phyloP scores from a whole-genome alignment of 2,329 filamentous ascomycete genomes.

The Apiospora hydei region DNA sequence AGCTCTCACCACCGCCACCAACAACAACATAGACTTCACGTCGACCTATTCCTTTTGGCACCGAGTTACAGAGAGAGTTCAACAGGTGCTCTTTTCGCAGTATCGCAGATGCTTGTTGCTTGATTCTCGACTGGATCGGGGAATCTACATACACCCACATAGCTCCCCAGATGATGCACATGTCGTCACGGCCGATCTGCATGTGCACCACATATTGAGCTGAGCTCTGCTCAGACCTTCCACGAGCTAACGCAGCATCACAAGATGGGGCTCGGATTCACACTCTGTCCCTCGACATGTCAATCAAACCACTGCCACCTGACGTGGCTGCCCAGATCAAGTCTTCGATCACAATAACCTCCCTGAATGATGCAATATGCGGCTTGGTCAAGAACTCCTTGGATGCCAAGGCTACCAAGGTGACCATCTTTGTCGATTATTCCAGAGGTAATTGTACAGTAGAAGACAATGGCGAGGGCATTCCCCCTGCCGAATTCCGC shows the following conservation, averaged over 20 bases:
- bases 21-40: background rate
- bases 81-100: background rate
- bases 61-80: background rate
- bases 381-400: slow-evolving; percentile 84
- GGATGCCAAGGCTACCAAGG: slow-evolving; percentile 75
- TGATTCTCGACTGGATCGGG: background rate
- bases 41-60: background rate
- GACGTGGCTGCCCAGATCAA: slow-evolving; percentile 80
- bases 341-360: slow-evolving; percentile 82
- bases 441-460: slow-evolving; percentile 77
- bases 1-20: background rate
- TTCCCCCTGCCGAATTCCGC: slow-evolving; percentile 75
- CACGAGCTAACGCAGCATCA: background rate
- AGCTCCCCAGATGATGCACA: background rate
- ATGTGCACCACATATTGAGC: background rate
- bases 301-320: slow-evolving; percentile 73
- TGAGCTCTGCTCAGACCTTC: slow-evolving; percentile 19
- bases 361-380: slow-evolving; percentile 73
- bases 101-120: background rate
- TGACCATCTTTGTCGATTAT: slow-evolving; percentile 79
- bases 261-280: slow-evolving; percentile 5
- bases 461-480: slow-evolving; percentile 86
- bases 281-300: slow-evolving; percentile 49
- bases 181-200: background rate
- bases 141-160: background rate